These are phyloP conservation scores for Diospyros lotus DNA, from an alignment of 148 eudicot genomes.

Conservation along the genomic window DNA sequence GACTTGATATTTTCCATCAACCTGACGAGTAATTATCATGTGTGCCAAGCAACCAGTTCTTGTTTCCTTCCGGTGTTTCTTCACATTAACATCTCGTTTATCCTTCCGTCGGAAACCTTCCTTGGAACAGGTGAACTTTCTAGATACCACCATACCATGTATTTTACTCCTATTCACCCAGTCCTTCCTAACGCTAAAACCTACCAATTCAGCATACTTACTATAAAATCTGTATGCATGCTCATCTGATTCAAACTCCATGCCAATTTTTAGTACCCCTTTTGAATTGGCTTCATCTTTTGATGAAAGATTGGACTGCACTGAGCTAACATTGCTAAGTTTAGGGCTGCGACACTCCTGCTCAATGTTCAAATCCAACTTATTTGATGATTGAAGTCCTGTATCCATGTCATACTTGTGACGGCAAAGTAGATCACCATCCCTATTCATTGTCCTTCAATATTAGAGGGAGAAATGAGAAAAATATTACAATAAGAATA, in stretches of 20 bases:
- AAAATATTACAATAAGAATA: background rate
- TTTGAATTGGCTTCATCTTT: conserved; percentile 4
- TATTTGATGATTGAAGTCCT: conserved; percentile 14
- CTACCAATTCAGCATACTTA: conserved; percentile 34
- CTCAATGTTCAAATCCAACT: conserved; percentile 21
- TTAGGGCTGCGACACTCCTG: conserved; percentile 15
- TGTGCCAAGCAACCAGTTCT: conserved; percentile 43
- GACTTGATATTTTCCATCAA: conserved; percentile 28
- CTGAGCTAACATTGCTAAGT: conserved; percentile 1
- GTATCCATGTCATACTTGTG: conserved; percentile 17
- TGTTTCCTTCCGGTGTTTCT: conserved; percentile 35
- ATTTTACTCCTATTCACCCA: conserved; percentile 40
- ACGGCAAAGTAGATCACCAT: conserved; percentile 4
- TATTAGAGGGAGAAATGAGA: conserved; percentile 1
- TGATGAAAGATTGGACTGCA: conserved; percentile 12
- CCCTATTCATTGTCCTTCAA: conserved; percentile 13
- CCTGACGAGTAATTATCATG: conserved; percentile 34
- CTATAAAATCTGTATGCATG: conserved; percentile 28
- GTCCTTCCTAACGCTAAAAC: conserved; percentile 34
- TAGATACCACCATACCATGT: conserved; percentile 35
- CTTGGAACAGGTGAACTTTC: conserved; percentile 38
- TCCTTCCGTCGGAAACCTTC: conserved; percentile 34
- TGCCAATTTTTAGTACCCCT: conserved; percentile 18
- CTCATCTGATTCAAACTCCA: conserved; percentile 35
- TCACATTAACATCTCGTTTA: conserved; percentile 32